Conservation (phyloP, 1,139 yeast species). For the Kurtzmaniella quercitrusa region DNA sequence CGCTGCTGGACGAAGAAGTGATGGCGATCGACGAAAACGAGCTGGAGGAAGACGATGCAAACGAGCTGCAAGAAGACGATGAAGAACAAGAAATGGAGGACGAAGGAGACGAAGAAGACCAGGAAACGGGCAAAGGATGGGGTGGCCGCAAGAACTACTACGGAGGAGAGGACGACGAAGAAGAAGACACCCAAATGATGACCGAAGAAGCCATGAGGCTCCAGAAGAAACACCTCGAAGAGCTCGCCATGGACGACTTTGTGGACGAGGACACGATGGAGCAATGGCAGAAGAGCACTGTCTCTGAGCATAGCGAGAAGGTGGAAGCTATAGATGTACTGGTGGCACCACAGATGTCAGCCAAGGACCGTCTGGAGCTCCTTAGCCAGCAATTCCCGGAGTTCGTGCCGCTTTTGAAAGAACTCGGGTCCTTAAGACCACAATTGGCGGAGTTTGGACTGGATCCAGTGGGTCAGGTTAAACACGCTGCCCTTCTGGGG, state of each 20-base stretch:
- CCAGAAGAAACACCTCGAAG: constrained; percentile 80
- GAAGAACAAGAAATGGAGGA: constrained; percentile 32
- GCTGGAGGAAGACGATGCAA: constrained; percentile 19
- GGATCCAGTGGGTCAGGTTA: constrained; percentile 39
- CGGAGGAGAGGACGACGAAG: constrained; percentile 75
- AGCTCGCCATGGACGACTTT: constrained; percentile 76
- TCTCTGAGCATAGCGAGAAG: constrained; percentile 24
- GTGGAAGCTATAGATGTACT: constrained; percentile 7
- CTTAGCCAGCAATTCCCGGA: constrained; percentile 74
- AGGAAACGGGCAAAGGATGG: constrained; percentile 66
- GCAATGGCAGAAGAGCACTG: constrained; percentile 54
- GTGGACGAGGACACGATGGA: constrained; percentile 78
- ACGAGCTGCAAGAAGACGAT: constrained; percentile 24
- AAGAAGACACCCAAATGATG: constrained; percentile 72
- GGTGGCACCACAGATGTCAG: constrained; percentile 12
- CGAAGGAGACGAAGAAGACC: constrained; percentile 33
- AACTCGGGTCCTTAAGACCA: constrained; percentile 47
- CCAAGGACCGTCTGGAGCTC: constrained; percentile 41
- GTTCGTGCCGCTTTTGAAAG: constrained; percentile 70
- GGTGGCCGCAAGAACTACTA: constrained; percentile 75
- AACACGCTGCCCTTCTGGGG: constrained; percentile 66
- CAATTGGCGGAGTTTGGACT: constrained; percentile 30
- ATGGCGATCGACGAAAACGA: constrained; percentile 24
- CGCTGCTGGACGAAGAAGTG: constrained; percentile 31
- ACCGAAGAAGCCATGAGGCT: constrained; percentile 86